Evolutionary conservation across 352 stramenopile species (phyloP).

Genomic region (Phytophthora megakarya): DNA sequence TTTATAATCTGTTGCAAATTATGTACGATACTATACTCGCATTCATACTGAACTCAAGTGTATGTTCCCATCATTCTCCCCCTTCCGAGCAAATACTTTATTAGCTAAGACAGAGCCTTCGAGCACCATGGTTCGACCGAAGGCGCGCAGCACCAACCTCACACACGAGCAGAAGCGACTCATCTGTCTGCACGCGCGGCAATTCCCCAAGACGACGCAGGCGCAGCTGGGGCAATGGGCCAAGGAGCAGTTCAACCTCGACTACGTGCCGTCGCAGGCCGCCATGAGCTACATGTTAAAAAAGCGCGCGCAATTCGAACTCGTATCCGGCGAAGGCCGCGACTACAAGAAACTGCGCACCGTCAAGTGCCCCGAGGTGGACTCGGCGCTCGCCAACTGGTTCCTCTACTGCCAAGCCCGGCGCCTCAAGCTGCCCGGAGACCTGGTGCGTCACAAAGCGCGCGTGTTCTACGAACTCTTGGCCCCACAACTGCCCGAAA

Average conservation of each 20-base stretch:
- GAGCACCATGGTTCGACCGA: constrained; percentile 26
- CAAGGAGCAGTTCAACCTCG: constrained; percentile 65
- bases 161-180: constrained; percentile 84
- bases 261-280: constrained; percentile 73
- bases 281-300: constrained; percentile 87
- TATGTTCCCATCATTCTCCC: not conserved
- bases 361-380: constrained; percentile 78
- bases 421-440: constrained; percentile 63
- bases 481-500: constrained; percentile 40
- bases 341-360: constrained; percentile 78
- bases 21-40: not conserved
- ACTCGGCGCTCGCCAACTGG: constrained; percentile 82
- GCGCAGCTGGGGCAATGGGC: constrained; percentile 76
- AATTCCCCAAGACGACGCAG: constrained; percentile 77
- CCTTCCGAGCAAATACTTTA: constrained; percentile 27
- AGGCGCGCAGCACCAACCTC: constrained; percentile 72
- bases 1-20: not conserved
- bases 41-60: constrained; percentile 5
- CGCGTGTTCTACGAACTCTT: constrained; percentile 71
- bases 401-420: constrained; percentile 74
- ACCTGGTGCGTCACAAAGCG: constrained; percentile 79
- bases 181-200: constrained; percentile 76
- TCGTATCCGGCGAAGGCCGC: constrained; percentile 76
- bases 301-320: constrained; percentile 67
- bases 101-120: constrained; percentile 39